These are phyloP conservation scores for Aspergillus saccharolyticus DNA, from an alignment of 495 filamentous ascomycete genomes.

Conservation along the genomic window DNA sequence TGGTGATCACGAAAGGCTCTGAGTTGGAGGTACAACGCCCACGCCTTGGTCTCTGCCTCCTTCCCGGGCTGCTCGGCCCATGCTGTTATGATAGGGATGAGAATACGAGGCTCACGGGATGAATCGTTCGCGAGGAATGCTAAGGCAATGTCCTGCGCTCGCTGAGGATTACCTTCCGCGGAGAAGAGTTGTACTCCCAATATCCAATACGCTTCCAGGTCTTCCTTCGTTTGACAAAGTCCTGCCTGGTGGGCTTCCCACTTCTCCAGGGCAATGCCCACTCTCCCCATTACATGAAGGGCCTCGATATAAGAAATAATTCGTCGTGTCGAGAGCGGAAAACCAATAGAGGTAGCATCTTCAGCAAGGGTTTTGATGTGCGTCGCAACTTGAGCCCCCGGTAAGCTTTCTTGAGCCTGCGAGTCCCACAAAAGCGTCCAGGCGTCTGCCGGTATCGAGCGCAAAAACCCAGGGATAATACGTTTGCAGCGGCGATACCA, in stretches of 20 bases:
- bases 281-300: slow-evolving; percentile 54
- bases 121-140: slow-evolving; percentile 50
- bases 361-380: slow-evolving; percentile 56
- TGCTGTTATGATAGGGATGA: slow-evolving; percentile 59
- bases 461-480: slow-evolving; percentile 32
- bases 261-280: slow-evolving; percentile 54
- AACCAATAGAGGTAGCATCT: slow-evolving; percentile 55
- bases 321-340: slow-evolving; percentile 49
- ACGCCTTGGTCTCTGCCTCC: slow-evolving; percentile 51
- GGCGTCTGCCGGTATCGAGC: slow-evolving; percentile 30
- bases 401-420: slow-evolving; percentile 44
- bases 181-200: slow-evolving; percentile 66
- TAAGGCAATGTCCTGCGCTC: slow-evolving; percentile 58
- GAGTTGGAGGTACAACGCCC: slow-evolving; percentile 61
- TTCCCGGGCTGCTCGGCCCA: slow-evolving; percentile 33
- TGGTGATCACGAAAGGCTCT: slow-evolving; percentile 51
- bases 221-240: slow-evolving; percentile 48
- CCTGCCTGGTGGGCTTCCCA: slow-evolving; percentile 57
- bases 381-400: slow-evolving; percentile 39
- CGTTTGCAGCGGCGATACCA: slow-evolving; percentile 44
- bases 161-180: slow-evolving; percentile 52
- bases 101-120: slow-evolving; percentile 50
- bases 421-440: slow-evolving; percentile 41
- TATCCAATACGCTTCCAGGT: slow-evolving; percentile 55
- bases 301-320: slow-evolving; percentile 61